phyloP scores from a whole-genome alignment of 2,329 filamentous ascomycete genomes.

The Colletotrichum aenigma region DNA sequence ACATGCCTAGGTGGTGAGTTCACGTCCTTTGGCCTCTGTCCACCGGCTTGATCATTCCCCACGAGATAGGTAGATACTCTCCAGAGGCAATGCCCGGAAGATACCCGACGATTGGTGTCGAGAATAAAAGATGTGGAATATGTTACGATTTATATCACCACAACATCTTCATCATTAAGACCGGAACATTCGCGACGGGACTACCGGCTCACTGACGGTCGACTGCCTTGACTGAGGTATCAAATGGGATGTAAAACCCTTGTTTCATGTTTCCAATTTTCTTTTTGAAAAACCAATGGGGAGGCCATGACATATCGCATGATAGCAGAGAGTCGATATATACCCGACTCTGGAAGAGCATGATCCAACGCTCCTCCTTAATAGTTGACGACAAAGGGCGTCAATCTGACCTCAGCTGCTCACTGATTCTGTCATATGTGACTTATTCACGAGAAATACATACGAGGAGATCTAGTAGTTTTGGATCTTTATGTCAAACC shows the following conservation, averaged over 20 bases:
- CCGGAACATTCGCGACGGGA: fast-evolving
- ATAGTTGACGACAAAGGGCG: not conserved
- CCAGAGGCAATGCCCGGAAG: too few relatives aligned
- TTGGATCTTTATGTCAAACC: not conserved
- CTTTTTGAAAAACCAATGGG: not conserved
- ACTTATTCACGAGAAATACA: not conserved
- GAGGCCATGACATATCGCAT: not conserved
- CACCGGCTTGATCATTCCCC: too few relatives aligned
- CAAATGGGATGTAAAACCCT: too few relatives aligned
- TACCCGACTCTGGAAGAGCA: fast-evolving
- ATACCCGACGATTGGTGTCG: too few relatives aligned
- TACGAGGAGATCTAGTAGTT: not conserved
- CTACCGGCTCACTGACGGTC: too few relatives aligned
- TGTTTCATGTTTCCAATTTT: too few relatives aligned
- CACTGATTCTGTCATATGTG: not conserved
- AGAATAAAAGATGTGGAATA: too few relatives aligned
- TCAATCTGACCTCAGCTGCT: fast-evolving
- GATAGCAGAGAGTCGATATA: not conserved
- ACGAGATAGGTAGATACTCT: too few relatives aligned
- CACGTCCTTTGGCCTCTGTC: not conserved
- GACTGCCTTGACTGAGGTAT: too few relatives aligned
- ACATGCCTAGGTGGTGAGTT: not conserved
- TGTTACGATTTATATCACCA: fast-evolving
- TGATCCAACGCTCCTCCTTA: not conserved
- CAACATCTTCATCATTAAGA: not conserved